Conservation (phyloP, 1,284 basidiomycete genomes). For the Cutaneotrichosporon sp. region DNA sequence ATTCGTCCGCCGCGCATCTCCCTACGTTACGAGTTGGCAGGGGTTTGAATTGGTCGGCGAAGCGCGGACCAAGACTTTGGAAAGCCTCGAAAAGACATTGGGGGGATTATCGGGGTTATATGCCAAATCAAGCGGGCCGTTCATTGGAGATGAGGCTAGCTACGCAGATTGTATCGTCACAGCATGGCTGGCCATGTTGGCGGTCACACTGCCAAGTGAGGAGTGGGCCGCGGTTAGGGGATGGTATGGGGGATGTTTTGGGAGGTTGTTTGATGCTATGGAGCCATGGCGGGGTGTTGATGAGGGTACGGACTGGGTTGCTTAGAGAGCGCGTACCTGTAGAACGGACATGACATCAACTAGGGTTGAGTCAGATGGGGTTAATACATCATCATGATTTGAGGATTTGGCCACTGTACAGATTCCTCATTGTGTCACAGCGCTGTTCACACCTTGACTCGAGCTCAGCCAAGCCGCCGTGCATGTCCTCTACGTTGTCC, state of each 20-base stretch:
- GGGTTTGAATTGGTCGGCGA: background rate
- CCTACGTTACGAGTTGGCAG: background rate
- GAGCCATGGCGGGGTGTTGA: background rate
- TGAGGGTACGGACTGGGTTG: background rate
- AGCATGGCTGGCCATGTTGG: background rate
- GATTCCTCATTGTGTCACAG: too few relatives aligned
- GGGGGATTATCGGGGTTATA: background rate
- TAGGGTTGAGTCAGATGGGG: too few relatives aligned
- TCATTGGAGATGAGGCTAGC: background rate
- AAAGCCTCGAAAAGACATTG: background rate
- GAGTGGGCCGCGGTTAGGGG: background rate
- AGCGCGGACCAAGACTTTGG: background rate
- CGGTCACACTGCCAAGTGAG: background rate
- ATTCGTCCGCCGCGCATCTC: background rate
- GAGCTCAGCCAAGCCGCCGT: too few relatives aligned
- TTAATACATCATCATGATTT: too few relatives aligned
- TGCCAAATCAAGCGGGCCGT: background rate
- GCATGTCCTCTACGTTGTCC: background rate
- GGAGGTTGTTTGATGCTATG: background rate
- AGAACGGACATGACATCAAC: too few relatives aligned
- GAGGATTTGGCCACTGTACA: too few relatives aligned
- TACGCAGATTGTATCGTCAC: background rate
- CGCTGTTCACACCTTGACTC: too few relatives aligned
- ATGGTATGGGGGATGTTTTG: background rate
- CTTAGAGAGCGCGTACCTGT: background rate